phyloP scores from a whole-genome alignment of 2,329 filamentous ascomycete species.

The Coleophoma crateriformis region DNA sequence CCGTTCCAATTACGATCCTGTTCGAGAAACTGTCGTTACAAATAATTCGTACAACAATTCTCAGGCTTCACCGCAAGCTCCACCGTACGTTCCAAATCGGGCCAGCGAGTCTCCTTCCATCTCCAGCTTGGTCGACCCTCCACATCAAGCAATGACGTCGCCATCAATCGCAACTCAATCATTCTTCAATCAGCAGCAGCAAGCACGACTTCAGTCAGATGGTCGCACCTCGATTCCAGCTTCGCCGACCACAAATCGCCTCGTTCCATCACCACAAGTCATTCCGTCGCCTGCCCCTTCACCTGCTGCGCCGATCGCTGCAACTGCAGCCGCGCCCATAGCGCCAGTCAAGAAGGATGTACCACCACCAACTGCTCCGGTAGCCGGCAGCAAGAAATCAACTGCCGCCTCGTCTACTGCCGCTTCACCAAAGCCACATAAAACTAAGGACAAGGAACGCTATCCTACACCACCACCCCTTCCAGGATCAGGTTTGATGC shows the following conservation, averaged over 20 bases:
- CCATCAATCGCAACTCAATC: conserved; percentile 25
- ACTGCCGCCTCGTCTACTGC: conserved; percentile 42
- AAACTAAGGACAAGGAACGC: conserved; percentile 33
- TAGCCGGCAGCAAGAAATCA: conserved; percentile 26
- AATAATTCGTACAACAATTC: conserved; percentile 36
- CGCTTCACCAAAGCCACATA: conserved; percentile 47
- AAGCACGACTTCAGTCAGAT: conserved; percentile 16
- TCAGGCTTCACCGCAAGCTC: conserved; percentile 38
- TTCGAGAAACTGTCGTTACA: conserved; percentile 52
- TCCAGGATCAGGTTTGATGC: conserved; percentile 57
- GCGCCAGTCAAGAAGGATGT: conserved; percentile 7
- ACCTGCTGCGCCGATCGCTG: conserved; percentile 18
- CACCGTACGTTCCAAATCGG: conserved; percentile 45
- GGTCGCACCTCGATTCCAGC: conserved; percentile 19
- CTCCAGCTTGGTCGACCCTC: conserved; percentile 79
- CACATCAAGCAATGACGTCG: conserved; percentile 28
- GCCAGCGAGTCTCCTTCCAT: conserved; percentile 91
- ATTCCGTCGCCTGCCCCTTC: conserved; percentile 10
- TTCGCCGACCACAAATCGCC: conserved; percentile 21
- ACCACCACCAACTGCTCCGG: conserved; percentile 15
- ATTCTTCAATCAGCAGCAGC: conserved; percentile 25
- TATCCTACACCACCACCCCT: conserved; percentile 42
- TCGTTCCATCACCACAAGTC: conserved; percentile 13
- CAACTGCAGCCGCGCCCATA: conserved; percentile 9
- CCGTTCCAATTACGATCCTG: conserved; percentile 63